Evolutionary conservation across 2,329 filamentous ascomycete species (phyloP), one percentile per base, ranked within the genome.

Genomic region (Didymosphaeria variabile): DNA sequence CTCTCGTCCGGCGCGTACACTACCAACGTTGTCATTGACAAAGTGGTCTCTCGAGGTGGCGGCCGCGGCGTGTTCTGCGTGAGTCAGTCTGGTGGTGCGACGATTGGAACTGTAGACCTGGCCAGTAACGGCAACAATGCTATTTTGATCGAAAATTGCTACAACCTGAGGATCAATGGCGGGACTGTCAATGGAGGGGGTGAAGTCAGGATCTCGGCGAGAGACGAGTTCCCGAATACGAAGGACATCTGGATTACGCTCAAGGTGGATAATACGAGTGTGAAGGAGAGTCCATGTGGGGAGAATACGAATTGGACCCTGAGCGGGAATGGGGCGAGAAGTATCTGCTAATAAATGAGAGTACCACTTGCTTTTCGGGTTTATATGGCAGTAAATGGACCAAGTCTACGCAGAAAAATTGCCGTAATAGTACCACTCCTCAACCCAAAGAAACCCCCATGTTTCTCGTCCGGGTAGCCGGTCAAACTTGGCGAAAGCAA

Each of bases 111-210:
- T 5, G 74, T 87, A 19, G 84, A 87, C 63, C 77, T 87, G 1
- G 79, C 83, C 0, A 74, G 77, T 64, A 87, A 86, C 51, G 85
- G 81, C 0, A 86, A 85, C 68, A 87, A 87, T 59, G 82, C 85
- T 0, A 79, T 87, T 21, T 77, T 88, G 1, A 83, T 88, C 31
- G 85, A 88, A 79, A 88, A 88, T 72, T 87, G 86, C 76, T 87
- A 87, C 71, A 84, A 85, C 55, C 63, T 88, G 34, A 73, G 76
- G 1, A 86, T 87, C 68, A 73, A 70, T 1, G 81, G 81, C 19
- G 86, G 86, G 0, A 83, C 78, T 2, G 82, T 88, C 26, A 82
- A 80, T 29, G 83, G 85, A 1, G 85, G 86, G 1, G 86, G 86
- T 0, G 85, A 87, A 71, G 85, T 87, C 8, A 79, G 86, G 3